phyloP scores from a whole-genome alignment of 768 basidiomycete genomes.

The Leccinum uliginosum region DNA sequence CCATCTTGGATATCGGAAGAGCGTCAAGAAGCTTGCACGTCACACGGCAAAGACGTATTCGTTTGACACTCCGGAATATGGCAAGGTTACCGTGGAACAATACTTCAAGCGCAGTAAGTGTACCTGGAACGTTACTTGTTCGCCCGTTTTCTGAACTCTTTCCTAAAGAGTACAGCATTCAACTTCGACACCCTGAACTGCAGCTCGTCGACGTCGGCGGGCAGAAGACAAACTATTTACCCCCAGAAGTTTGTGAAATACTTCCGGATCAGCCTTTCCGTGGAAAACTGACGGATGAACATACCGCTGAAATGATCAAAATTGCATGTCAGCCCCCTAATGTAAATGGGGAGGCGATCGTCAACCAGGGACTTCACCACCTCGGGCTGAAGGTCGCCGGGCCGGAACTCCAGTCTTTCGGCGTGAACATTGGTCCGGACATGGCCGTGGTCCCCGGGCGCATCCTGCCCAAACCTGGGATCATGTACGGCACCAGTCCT shows the following conservation, averaged over 20 bases:
- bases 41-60: slow-evolving; percentile 35
- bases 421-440: slow-evolving; percentile 41
- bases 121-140: not conserved
- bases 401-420: slow-evolving; percentile 39
- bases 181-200: slow-evolving; percentile 36
- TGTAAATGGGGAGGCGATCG: slow-evolving; percentile 44
- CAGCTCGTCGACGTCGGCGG: slow-evolving; percentile 49
- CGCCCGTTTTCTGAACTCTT: not conserved
- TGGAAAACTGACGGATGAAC: slow-evolving; percentile 54
- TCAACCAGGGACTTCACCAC: slow-evolving; percentile 37
- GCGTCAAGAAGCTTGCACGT: slow-evolving; percentile 52
- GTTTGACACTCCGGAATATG: slow-evolving; percentile 39
- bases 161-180: slow-evolving; percentile 39
- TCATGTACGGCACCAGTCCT: slow-evolving; percentile 35
- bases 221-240: slow-evolving; percentile 38
- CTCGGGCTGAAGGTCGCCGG: slow-evolving; percentile 38
- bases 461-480: slow-evolving; percentile 40
- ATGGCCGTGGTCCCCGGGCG: slow-evolving; percentile 57
- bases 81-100: slow-evolving; percentile 41
- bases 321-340: slow-evolving; percentile 47
- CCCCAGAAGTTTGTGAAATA: slow-evolving; percentile 48
- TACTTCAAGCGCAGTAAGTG: slow-evolving; percentile 47
- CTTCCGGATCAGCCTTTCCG: slow-evolving; percentile 37
- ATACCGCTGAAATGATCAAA: slow-evolving; percentile 48
- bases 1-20: slow-evolving; percentile 75